Conservation (phyloP, 2,329 filamentous ascomycete genomes). For the Nectriaceae sp. region DNA sequence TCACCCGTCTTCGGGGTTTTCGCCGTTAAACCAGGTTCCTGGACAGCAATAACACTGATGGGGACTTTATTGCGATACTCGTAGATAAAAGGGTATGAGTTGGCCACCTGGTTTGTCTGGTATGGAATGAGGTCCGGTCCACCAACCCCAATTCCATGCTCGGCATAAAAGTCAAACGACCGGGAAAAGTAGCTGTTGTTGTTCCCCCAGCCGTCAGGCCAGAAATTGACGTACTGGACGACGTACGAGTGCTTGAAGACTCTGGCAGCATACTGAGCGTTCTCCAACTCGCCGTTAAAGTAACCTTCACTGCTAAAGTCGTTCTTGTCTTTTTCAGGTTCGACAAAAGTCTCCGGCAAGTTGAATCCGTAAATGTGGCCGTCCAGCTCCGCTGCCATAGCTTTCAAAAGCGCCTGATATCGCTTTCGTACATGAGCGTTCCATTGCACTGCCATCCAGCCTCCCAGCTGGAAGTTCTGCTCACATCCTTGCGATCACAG, state of each 20-base stretch:
- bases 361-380: slow-evolving; percentile 19
- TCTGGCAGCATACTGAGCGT: slow-evolving; percentile 6
- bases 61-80: slow-evolving; percentile 3
- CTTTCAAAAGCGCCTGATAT: slow-evolving; percentile 15
- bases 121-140: slow-evolving; percentile 17
- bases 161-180: slow-evolving; percentile 16
- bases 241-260: slow-evolving; percentile 16
- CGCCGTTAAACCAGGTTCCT: not conserved
- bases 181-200: slow-evolving; percentile 6
- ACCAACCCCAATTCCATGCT: slow-evolving; percentile 16
- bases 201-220: slow-evolving; percentile 19
- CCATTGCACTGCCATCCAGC: not conserved
- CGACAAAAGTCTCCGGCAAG: slow-evolving; percentile 21
- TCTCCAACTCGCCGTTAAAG: slow-evolving; percentile 14
- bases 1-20: slow-evolving; percentile 6
- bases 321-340: not conserved
- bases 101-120: slow-evolving; percentile 7
- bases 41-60: not conserved
- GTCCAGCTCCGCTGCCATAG: slow-evolving; percentile 17
- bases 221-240: slow-evolving; percentile 26
- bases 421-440: slow-evolving; percentile 10
- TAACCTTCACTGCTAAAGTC: slow-evolving; percentile 10
- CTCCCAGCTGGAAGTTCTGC: not conserved
- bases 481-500: slow-evolving; percentile 18
- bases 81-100: slow-evolving; percentile 16